Conservation (phyloP, 176 grass and related monocot genomes). For the Tillandsia fasciculata region DNA sequence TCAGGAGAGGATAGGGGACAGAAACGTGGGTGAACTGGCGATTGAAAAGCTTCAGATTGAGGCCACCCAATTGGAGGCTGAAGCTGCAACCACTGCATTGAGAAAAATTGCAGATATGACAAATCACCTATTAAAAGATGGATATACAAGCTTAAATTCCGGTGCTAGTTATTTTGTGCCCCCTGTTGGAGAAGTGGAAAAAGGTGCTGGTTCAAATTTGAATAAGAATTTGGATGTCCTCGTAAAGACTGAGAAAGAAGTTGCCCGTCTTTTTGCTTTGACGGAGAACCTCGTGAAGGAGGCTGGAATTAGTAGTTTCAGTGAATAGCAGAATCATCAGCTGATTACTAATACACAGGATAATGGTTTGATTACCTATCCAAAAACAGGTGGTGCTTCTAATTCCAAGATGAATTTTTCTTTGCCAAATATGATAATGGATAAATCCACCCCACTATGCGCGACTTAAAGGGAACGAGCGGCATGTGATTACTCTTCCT, state of each 20-base stretch:
- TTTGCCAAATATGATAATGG: too few species aligned
- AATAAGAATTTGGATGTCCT: slow-evolving; percentile 23
- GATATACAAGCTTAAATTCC: slow-evolving; percentile 10
- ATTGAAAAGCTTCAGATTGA: slow-evolving; percentile 24
- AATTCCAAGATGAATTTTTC: too few species aligned
- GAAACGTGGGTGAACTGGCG: neutral
- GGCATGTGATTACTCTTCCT: too few species aligned
- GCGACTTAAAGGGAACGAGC: too few species aligned
- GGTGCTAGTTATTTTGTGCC: slow-evolving; percentile 15
- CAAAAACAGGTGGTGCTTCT: too few species aligned
- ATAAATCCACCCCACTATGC: too few species aligned
- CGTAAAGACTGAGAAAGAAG: slow-evolving; percentile 39
- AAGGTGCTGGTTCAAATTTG: slow-evolving; percentile 2
- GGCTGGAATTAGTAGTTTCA: slow-evolving; percentile 15
- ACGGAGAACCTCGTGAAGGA: slow-evolving; percentile 33
- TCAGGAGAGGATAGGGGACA: slow-evolving; percentile 11
- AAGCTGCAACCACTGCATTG: slow-evolving; percentile 32
- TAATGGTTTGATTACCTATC: too few species aligned
- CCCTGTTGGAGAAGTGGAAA: neutral
- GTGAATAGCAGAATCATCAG: slow-evolving; percentile 7
- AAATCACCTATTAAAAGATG: slow-evolving; percentile 26
- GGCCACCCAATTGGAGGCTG: slow-evolving; percentile 28
- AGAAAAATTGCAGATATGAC: slow-evolving; percentile 29
- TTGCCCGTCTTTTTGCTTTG: slow-evolving; percentile 40
- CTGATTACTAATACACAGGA: neutral